Base-by-base conservation (phyloP, 2,329 filamentous ascomycete species). In the Aspergillus pseudotamarii region DNA sequence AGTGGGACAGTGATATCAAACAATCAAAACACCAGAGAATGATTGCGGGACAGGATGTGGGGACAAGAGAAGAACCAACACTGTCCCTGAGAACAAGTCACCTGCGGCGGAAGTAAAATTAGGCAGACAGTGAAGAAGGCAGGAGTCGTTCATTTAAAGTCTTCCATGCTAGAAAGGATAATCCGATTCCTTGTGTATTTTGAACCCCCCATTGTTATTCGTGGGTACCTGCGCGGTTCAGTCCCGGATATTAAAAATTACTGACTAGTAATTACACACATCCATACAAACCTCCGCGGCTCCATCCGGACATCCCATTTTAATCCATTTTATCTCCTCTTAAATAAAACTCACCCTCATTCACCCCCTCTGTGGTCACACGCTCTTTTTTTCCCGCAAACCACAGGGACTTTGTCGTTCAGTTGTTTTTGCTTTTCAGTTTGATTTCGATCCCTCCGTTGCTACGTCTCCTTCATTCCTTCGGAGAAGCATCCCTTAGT, bases 381-480 rank as follows among this genome's bases (percentile, higher is more conserved):
- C 66, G 45, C 45, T 61, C 58, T 56, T 57, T 66, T 26, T 26
- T 26, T 38, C 48, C 38, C 19, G 26, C n/a, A 43, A 23, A 38
- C 21, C 34, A 55, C 21, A 32, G 32, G 16, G 19, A 54, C 38
- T 60, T 58, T 8, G 21, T 54, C 38, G 57, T 56, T 56, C n/a
- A 38, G 30, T 23, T 28, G 11, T 43, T 57, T 54, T 48, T 34
- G 53, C 26, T 58, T 30, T 60, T 55, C 36, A n/a, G n/a, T 59
- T 43, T 30, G 36, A 16, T 32, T 48, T 43, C 38, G 36, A 16
- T 32, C 41, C 28, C 11, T 53, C 23, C n/a, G 32, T 57, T 50
- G 50, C 58, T 30, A 32, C 58, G 46, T 59, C 61, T 66, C 64
- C 64, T 66, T 66, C 66, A 68, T 69, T 68, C 66, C 55, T 63